Evolutionary conservation across 2,329 filamentous ascomycete species (phyloP).

Genomic region (Metarhizium anisopliae): DNA sequence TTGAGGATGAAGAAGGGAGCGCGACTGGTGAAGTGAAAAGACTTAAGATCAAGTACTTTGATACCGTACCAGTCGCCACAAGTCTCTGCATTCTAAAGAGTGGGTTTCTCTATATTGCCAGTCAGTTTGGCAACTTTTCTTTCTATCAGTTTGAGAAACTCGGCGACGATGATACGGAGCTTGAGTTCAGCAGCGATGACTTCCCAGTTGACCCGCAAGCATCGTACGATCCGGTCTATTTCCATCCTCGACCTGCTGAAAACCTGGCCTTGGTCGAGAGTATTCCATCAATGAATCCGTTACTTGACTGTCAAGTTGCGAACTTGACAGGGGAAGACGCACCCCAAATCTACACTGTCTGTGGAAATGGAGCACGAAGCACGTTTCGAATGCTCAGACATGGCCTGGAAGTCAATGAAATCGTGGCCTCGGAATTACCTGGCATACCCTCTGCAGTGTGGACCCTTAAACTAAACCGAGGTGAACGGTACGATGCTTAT

Average conservation of each 20-base stretch:
- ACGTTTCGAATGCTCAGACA: slow-evolving; percentile 89
- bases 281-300: slow-evolving; percentile 80
- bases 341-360: slow-evolving; percentile 91
- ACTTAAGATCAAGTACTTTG: slow-evolving; percentile 94
- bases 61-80: slow-evolving; percentile 82
- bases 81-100: slow-evolving; percentile 90
- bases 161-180: slow-evolving; percentile 87
- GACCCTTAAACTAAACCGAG: slow-evolving; percentile 79
- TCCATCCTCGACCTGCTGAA: slow-evolving; percentile 68
- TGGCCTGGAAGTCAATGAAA: slow-evolving; percentile 85
- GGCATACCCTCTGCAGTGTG: slow-evolving; percentile 87
- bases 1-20: slow-evolving; percentile 69
- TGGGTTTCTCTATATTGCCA: slow-evolving; percentile 87
- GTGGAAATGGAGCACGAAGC: slow-evolving; percentile 80
- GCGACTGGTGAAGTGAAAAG: slow-evolving; percentile 72
- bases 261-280: slow-evolving; percentile 80
- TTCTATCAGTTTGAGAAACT: slow-evolving; percentile 98
- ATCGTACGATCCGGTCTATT: slow-evolving; percentile 71
- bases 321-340: slow-evolving; percentile 90
- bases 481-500: slow-evolving; percentile 84
- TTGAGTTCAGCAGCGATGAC: slow-evolving; percentile 74
- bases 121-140: slow-evolving; percentile 85
- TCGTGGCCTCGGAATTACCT: slow-evolving; percentile 87
- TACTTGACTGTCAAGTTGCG: slow-evolving; percentile 84
- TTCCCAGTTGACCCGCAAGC: slow-evolving; percentile 69